phyloP scores from a whole-genome alignment of 2,329 filamentous ascomycete genomes.

The Colletotrichum godetiae region DNA sequence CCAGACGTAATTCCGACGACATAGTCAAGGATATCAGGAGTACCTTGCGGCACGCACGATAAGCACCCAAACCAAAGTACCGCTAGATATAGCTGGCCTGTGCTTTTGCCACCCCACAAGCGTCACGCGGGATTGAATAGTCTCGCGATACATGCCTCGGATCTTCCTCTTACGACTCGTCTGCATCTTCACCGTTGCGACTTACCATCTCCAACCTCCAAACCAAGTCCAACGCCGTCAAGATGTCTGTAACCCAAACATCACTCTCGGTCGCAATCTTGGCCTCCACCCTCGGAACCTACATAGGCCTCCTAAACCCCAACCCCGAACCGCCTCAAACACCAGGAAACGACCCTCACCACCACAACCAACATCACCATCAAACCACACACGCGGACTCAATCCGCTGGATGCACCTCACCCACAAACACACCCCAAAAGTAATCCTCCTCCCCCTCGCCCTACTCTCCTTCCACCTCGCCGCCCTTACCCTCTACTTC shows the following conservation, averaged over 20 bases:
- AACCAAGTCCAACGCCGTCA: background rate
- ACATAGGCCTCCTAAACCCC: conserved; percentile 45
- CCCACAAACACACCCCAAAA: conserved; percentile 39
- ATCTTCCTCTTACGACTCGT: background rate
- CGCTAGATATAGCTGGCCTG: background rate
- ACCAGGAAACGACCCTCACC: conserved; percentile 37
- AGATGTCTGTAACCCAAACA: background rate
- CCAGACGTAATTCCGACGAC: background rate
- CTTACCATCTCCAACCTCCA: no score
- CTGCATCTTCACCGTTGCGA: background rate
- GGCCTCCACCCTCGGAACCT: conserved; percentile 44
- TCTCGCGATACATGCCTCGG: background rate
- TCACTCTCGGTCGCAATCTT: conserved; percentile 35
- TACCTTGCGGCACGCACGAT: background rate
- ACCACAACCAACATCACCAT: background rate
- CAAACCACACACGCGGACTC: conserved; percentile 7
- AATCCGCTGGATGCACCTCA: conserved; percentile 41
- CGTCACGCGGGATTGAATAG: background rate
- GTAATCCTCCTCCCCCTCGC: conserved; percentile 39
- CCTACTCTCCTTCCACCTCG: conserved; percentile 39
- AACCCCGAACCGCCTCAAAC: conserved; percentile 39
- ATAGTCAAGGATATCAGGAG: background rate
- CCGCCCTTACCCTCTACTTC: conserved; percentile 36
- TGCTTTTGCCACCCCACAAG: conserved; percentile 1
- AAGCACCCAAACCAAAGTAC: background rate